Base-by-base conservation (phyloP, 495 filamentous ascomycete species). In the Amniculicola lignicola region DNA sequence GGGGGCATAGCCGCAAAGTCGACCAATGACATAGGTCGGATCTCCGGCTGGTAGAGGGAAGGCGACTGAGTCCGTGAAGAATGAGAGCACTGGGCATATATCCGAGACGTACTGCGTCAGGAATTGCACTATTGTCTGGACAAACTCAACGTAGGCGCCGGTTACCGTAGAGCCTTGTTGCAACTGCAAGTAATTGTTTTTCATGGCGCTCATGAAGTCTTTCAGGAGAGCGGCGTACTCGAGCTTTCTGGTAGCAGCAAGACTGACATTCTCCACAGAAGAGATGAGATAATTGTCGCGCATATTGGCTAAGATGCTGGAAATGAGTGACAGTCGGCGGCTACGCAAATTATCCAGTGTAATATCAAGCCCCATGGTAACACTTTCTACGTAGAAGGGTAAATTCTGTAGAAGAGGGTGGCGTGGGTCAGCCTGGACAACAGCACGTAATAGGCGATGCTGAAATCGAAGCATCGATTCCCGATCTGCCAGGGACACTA, bases 391-490 rank as follows among this genome's bases (percentile, higher is more conserved):
- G n/a, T 61, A 72, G 57, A 89, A 88, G 0, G 85, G 85, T 37
- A 84, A 71, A 57, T 88, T 88, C 11, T 69, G 55, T 16, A 87
- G 68, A 15, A 88, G 55, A 0, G 76, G 75, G 54, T 84, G 74
- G 0, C 58, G 29, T 0, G 61, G 31, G 51, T 74, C 69, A 12
- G 62, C 63, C 50, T 84, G 84, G 33, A 87, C 52, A 18, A 88
- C 48, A 2, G 77, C 74, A 28, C 72, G 69, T 0, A 82, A 84
- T 3, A 87, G 71, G n/a, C 70, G 70, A 65, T 86, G 77, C 63
- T 89, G 85, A 54, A 79, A 87, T 54, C 86, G 85, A 33, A 89
- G 72, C 68, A 80, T 71, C 12, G 83, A 81, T 40, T 82, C 76
- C 22, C 85, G 73, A 55, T 88, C 86, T 3, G 83, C 80, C 18